Percentiles rank a stretch among this genome's conserved stretches.
Evolutionary conservation across 75 land plant species (phyloP).

Genomic region (Sequoia sempervirens): DNA sequence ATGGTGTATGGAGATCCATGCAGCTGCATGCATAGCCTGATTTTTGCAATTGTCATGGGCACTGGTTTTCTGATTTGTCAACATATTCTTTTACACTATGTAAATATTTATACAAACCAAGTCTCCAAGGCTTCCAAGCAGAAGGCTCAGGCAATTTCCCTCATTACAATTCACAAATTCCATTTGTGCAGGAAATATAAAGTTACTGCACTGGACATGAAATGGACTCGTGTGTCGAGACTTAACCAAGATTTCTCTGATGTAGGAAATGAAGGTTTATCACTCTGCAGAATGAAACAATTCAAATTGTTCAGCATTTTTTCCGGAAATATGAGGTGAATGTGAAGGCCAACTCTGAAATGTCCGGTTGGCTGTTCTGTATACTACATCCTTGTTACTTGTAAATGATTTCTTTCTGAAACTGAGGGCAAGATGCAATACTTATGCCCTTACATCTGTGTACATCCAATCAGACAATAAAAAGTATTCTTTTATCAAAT

Average conservation of each 20-base stretch:
- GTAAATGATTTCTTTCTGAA: background rate
- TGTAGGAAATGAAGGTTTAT: background rate
- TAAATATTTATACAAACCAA: conserved; percentile 2
- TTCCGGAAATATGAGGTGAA: background rate
- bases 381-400: conserved; percentile 4
- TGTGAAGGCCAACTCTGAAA: background rate
- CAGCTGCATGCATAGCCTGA: background rate
- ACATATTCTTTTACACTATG: background rate
- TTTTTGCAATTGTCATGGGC: background rate
- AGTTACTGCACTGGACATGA: background rate
- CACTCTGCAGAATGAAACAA: background rate
- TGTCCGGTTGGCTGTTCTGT: conserved; percentile 4
- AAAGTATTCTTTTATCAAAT: conserved; percentile 5
- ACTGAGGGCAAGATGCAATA: background rate
- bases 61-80: background rate
- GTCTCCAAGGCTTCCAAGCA: background rate
- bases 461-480: background rate
- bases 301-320: conserved; percentile 1
- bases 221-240: background rate
- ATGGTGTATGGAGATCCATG: background rate
- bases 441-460: background rate
- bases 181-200: background rate
- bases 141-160: background rate
- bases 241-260: background rate
- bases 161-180: background rate